A percentile compares a stretch with the other conserved stretches of the same genome.
Evolutionary conservation across 2,329 filamentous ascomycete genomes (phyloP).

Genomic region (Nemania sp.): DNA sequence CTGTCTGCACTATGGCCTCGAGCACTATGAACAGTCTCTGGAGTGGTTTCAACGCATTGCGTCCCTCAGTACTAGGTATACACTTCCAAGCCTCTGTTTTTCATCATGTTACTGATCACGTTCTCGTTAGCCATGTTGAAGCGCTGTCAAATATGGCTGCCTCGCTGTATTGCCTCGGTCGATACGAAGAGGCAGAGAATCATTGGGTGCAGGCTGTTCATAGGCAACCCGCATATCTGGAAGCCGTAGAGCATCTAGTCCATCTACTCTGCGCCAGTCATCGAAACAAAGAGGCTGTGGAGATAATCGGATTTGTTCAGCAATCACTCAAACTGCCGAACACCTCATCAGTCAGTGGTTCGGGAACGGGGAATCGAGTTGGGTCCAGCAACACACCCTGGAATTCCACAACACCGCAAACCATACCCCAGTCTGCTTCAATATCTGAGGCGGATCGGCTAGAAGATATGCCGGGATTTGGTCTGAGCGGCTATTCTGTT

Average conservation of each 20-base stretch:
- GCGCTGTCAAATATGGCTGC: slow-evolving; percentile 92
- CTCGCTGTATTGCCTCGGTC: slow-evolving; percentile 80
- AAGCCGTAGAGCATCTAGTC: slow-evolving; percentile 92
- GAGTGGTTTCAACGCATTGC: slow-evolving; percentile 72
- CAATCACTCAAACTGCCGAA: slow-evolving; percentile 62
- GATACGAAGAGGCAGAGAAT: slow-evolving; percentile 79
- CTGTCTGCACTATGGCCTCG: slow-evolving; percentile 87
- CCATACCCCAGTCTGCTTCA: slow-evolving; percentile 18
- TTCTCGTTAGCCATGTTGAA: slow-evolving; percentile 72
- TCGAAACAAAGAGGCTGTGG: slow-evolving; percentile 80
- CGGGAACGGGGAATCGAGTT: slow-evolving; percentile 5
- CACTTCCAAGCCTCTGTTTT: slow-evolving; percentile 11
- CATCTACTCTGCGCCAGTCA: slow-evolving; percentile 82
- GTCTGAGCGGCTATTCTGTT: slow-evolving; percentile 82
- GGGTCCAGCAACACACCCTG: slow-evolving; percentile 15
- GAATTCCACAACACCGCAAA: slow-evolving; percentile 5
- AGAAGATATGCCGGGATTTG: slow-evolving; percentile 55
- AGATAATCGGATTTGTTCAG: slow-evolving; percentile 85
- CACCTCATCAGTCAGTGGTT: slow-evolving; percentile 32
- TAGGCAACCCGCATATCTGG: slow-evolving; percentile 83
- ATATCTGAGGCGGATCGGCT: slow-evolving; percentile 10
- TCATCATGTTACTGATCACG: slow-evolving; percentile 6
- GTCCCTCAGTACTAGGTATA: slow-evolving; percentile 58
- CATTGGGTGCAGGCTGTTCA: slow-evolving; percentile 86
- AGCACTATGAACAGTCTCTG: slow-evolving; percentile 76